Evolutionary conservation across 495 filamentous ascomycete genomes (phyloP).

Genomic region (Lophiostoma macrostomum): DNA sequence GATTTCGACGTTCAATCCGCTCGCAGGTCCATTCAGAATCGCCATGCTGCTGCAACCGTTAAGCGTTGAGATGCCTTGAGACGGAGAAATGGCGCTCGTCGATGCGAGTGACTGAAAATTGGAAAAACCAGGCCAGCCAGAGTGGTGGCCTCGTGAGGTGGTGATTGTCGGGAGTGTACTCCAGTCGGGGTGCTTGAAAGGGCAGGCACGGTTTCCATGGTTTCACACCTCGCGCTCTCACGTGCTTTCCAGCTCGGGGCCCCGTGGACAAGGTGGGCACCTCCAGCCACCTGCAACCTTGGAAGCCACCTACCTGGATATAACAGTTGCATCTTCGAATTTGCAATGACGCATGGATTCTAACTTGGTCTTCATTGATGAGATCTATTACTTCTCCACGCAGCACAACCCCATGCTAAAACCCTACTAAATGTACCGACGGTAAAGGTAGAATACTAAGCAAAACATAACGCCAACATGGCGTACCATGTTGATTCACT

Average conservation of each 20-base stretch:
- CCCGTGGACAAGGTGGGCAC: too few species aligned
- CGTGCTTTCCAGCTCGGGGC: too few species aligned
- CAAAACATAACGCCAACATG: conserved; percentile 13
- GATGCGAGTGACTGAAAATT: not conserved
- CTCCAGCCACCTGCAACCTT: not conserved
- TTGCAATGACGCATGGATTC: not conserved
- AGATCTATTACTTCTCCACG: not conserved
- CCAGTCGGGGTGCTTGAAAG: too few species aligned
- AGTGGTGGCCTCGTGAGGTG: too few species aligned
- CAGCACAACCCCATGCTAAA: not conserved
- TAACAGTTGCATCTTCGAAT: not conserved
- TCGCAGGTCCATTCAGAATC: conserved; percentile 2
- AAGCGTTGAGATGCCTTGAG: not conserved
- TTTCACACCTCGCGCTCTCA: too few species aligned
- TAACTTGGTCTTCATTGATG: too few species aligned
- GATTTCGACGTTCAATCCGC: conserved; percentile 17
- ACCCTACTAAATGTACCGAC: conserved; percentile 2
- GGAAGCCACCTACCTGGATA: not conserved
- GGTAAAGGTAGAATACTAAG: not conserved
- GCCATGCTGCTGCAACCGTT: conserved; percentile 16
- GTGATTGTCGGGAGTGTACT: too few species aligned
- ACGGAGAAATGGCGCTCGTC: not conserved
- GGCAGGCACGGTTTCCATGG: too few species aligned
- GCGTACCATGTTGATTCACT: not conserved
- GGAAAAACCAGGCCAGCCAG: not conserved